phyloP scores from a whole-genome alignment of 1,284 basidiomycete genomes.

The Malassezia pachydermatis region DNA sequence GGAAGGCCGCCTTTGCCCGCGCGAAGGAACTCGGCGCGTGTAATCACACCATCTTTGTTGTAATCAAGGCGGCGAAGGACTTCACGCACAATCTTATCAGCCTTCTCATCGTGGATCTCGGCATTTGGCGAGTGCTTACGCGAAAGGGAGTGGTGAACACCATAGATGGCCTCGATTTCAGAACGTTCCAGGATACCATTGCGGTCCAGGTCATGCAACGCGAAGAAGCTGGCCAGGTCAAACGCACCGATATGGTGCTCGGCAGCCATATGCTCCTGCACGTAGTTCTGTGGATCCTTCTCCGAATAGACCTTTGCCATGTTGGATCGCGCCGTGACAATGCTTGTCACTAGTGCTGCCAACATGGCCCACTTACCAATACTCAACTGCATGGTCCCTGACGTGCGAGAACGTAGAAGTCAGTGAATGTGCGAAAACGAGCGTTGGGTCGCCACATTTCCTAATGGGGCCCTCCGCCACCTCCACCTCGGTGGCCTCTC shows the following conservation, averaged over 20 bases:
- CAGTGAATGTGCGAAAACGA: too few relatives aligned
- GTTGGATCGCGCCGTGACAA: too few relatives aligned
- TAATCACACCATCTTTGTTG: constrained; percentile 66
- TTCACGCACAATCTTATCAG: constrained; percentile 65
- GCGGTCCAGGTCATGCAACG: constrained; percentile 78
- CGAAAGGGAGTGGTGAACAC: constrained; percentile 87
- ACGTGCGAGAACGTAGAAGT: too few relatives aligned
- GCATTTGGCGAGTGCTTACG: constrained; percentile 70
- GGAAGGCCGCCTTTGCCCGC: constrained; percentile 70
- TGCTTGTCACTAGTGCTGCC: too few relatives aligned
- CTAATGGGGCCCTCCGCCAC: too few relatives aligned
- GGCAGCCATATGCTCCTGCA: constrained; percentile 46
- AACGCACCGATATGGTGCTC: constrained; percentile 49
- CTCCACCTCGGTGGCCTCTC: too few relatives aligned
- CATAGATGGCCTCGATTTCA: constrained; percentile 53
- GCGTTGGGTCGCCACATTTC: too few relatives aligned
- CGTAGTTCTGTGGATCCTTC: constrained; percentile 25
- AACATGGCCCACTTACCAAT: too few relatives aligned
- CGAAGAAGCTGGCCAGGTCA: constrained; percentile 53
- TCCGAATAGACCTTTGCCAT: constrained; percentile 3
- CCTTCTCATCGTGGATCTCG: constrained; percentile 72
- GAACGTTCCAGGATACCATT: constrained; percentile 48
- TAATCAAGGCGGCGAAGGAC: constrained; percentile 69
- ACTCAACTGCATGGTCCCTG: too few relatives aligned
- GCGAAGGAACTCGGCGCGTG: constrained; percentile 66